Percentiles rank a stretch among this genome's conserved stretches.
Evolutionary conservation across 1,284 basidiomycete species (phyloP).

Genomic region (Trichosporon asahii): DNA sequence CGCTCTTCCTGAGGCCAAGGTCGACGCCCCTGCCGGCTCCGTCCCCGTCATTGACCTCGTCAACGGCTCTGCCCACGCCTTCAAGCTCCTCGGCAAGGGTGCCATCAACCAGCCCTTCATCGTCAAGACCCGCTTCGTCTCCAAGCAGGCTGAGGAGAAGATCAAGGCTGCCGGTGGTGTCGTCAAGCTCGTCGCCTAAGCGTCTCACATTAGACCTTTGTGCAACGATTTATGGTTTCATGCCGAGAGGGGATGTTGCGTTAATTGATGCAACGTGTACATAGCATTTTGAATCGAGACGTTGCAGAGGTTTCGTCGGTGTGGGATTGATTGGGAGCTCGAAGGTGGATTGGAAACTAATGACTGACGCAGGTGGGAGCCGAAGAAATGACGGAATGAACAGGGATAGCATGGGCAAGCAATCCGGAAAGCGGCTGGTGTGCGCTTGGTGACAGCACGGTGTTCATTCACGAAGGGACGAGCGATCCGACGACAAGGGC

Average conservation of each 20-base stretch:
- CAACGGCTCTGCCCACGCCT: constrained; percentile 66
- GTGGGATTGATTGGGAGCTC: background rate
- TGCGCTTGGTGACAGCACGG: too few species aligned
- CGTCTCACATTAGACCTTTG: background rate
- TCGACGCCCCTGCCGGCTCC: constrained; percentile 54
- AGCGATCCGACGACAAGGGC: too few species aligned
- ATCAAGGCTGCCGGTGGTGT: constrained; percentile 88
- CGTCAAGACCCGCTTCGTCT: constrained; percentile 93
- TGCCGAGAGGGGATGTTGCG: background rate
- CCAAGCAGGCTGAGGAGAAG: constrained; percentile 73
- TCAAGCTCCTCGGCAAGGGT: constrained; percentile 66
- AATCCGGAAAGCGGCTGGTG: too few species aligned
- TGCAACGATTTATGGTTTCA: constrained; percentile 1
- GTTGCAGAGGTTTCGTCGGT: background rate
- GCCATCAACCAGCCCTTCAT: constrained; percentile 67
- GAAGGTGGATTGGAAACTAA: background rate
- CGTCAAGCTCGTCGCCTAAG: constrained; percentile 79
- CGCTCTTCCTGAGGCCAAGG: constrained; percentile 52
- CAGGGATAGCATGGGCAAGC: too few species aligned
- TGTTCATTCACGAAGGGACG: too few species aligned
- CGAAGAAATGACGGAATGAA: too few species aligned
- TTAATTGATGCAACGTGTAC: constrained; percentile 10
- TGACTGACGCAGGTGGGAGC: background rate
- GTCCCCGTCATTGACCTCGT: constrained; percentile 90
- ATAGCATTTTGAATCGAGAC: background rate